A percentile compares a stretch with the other conserved stretches of the same genome.
Conservation (phyloP, 2,329 filamentous ascomycete species). For the Exophiala oligosperma region DNA sequence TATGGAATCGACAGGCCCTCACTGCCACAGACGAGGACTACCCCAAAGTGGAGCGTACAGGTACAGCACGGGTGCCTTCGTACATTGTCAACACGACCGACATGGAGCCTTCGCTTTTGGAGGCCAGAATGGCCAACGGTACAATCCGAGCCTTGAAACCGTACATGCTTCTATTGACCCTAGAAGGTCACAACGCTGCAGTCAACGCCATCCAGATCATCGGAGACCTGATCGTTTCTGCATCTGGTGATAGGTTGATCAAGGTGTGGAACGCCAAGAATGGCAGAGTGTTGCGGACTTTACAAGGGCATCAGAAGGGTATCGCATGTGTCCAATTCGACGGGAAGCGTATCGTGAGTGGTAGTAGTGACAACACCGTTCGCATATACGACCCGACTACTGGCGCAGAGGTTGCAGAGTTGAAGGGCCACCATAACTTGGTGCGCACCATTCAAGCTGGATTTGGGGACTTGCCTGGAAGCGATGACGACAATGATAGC, state of each 20-base stretch:
- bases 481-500: slow-evolving; percentile 69
- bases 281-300: slow-evolving; percentile 72
- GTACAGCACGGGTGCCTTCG: slow-evolving; percentile 45
- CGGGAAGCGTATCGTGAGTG: slow-evolving; percentile 87
- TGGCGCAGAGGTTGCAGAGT: slow-evolving; percentile 83
- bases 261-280: slow-evolving; percentile 92
- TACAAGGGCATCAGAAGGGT: slow-evolving; percentile 86
- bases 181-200: slow-evolving; percentile 84
- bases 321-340: slow-evolving; percentile 98
- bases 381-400: slow-evolving; percentile 89
- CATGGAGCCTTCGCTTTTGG: slow-evolving; percentile 42
- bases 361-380: slow-evolving; percentile 93
- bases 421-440: slow-evolving; percentile 77
- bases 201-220: slow-evolving; percentile 95
- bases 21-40: slow-evolving; percentile 47
- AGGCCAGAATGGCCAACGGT: slow-evolving; percentile 44
- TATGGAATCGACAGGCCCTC: slow-evolving; percentile 82
- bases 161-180: slow-evolving; percentile 73
- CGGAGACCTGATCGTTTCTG: slow-evolving; percentile 84
- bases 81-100: slow-evolving; percentile 55
- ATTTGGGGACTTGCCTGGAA: slow-evolving; percentile 84
- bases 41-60: slow-evolving; percentile 33
- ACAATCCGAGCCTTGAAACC: slow-evolving; percentile 54
- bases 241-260: slow-evolving; percentile 88
- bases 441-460: slow-evolving; percentile 94